A percentile compares a stretch with the other conserved stretches of the same genome.
Evolutionary conservation across 805 yeast species (phyloP).

Genomic region (Metschnikowia santaceciliae): DNA sequence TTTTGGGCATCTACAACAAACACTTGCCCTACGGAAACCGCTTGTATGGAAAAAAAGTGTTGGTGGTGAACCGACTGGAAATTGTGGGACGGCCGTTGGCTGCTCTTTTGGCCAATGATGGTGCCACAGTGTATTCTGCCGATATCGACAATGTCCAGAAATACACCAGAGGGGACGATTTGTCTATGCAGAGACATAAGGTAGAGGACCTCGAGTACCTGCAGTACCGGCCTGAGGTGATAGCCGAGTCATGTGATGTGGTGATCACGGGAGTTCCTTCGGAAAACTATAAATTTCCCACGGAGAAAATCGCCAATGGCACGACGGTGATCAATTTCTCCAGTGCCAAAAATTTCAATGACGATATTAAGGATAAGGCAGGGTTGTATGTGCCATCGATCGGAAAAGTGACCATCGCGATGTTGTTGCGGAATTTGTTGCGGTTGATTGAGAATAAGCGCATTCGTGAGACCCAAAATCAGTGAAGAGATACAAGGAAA

Average conservation of each 20-base stretch:
- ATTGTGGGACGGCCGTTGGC: slow-evolving; percentile 97
- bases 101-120: slow-evolving; percentile 93
- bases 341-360: slow-evolving; percentile 81
- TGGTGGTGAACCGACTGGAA: slow-evolving; percentile 90
- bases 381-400: slow-evolving; percentile 91
- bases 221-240: slow-evolving; percentile 51
- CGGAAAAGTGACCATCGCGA: slow-evolving; percentile 94
- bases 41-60: slow-evolving; percentile 85
- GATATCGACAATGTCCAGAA: slow-evolving; percentile 85
- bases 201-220: slow-evolving; percentile 55
- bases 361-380: slow-evolving; percentile 78
- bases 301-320: slow-evolving; percentile 75
- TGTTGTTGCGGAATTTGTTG: slow-evolving; percentile 85
- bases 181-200: slow-evolving; percentile 75
- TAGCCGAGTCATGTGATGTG: slow-evolving; percentile 78
- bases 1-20: slow-evolving; percentile 79
- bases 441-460: slow-evolving; percentile 69
- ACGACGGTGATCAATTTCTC: slow-evolving; percentile 89
- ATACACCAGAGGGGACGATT: slow-evolving; percentile 91
- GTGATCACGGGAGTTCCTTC: slow-evolving; percentile 95
- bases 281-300: slow-evolving; percentile 78
- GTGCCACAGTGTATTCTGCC: slow-evolving; percentile 91
- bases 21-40: slow-evolving; percentile 85
- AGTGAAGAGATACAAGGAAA: neutral
- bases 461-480: too few relatives aligned